phyloP scores from a whole-genome alignment of 257 asterid genomes.

The Striga asiatica region DNA sequence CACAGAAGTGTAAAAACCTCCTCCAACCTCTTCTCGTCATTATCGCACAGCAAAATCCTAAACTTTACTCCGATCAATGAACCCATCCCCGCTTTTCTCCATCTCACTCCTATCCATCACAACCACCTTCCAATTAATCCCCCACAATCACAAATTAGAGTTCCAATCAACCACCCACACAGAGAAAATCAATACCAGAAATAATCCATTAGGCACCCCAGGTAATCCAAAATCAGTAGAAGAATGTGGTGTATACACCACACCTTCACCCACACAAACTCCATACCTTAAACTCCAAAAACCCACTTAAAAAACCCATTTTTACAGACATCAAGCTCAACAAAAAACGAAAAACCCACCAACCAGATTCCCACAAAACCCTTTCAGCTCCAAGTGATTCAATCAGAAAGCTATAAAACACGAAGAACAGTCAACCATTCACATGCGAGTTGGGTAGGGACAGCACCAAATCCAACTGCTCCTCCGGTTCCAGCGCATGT shows the following conservation, averaged over 20 bases:
- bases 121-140: neutral
- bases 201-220: slow-evolving; percentile 10
- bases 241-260: too few species aligned
- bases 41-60: slow-evolving; percentile 71
- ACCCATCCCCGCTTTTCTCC: slow-evolving; percentile 56
- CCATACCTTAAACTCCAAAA: neutral
- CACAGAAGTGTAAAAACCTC: slow-evolving; percentile 60
- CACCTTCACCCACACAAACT: neutral
- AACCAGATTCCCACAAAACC: neutral
- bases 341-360: neutral
- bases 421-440: neutral
- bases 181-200: neutral
- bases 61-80: slow-evolving; percentile 75
- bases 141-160: neutral
- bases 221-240: neutral
- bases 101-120: slow-evolving; percentile 42
- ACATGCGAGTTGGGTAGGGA: slow-evolving; percentile 3
- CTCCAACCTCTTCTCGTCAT: slow-evolving; percentile 50
- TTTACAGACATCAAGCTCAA: neutral
- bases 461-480: too few species aligned
- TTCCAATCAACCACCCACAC: neutral
- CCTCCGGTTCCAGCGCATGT: slow-evolving; percentile 17
- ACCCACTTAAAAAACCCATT: neutral
- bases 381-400: too few species aligned
- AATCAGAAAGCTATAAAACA: too few species aligned